Evolutionary conservation across 331 rosid genomes (phyloP).

Genomic region (Pyracantha coccinea): DNA sequence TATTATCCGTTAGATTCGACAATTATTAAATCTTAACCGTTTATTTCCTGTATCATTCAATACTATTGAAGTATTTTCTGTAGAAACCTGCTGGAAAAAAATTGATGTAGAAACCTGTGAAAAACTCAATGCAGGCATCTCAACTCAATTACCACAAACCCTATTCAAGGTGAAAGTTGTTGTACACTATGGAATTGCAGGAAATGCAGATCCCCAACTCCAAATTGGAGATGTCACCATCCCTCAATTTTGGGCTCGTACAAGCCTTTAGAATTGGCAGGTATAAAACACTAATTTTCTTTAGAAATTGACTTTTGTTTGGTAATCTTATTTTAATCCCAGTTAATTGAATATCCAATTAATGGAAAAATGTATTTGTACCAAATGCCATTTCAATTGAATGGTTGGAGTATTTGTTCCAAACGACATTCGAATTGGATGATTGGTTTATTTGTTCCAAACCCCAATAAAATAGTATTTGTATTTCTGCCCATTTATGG

Average conservation of each 20-base stretch:
- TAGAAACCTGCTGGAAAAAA: not conserved
- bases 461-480: no score
- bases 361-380: not conserved
- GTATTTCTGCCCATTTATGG: no score
- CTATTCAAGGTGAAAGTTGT: constrained; percentile 54
- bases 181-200: constrained; percentile 71
- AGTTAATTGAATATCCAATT: not conserved
- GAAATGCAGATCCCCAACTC: constrained; percentile 63
- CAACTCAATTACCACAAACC: constrained; percentile 51
- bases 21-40: no score
- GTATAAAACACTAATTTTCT: constrained; percentile 10
- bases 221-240: constrained; percentile 77
- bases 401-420: no score
- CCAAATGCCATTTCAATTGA: no score
- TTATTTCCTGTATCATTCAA: no score
- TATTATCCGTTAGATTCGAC: no score
- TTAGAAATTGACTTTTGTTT: no score
- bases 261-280: constrained; percentile 90
- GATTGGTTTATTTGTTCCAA: no score
- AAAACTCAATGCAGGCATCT: constrained; percentile 65
- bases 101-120: not conserved
- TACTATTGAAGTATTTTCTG: no score
- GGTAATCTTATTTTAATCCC: not conserved
- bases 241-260: constrained; percentile 74
- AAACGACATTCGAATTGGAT: no score